These are phyloP conservation scores for Xylaria venustula DNA, from an alignment of 495 filamentous ascomycete species.

Conservation along the genomic window DNA sequence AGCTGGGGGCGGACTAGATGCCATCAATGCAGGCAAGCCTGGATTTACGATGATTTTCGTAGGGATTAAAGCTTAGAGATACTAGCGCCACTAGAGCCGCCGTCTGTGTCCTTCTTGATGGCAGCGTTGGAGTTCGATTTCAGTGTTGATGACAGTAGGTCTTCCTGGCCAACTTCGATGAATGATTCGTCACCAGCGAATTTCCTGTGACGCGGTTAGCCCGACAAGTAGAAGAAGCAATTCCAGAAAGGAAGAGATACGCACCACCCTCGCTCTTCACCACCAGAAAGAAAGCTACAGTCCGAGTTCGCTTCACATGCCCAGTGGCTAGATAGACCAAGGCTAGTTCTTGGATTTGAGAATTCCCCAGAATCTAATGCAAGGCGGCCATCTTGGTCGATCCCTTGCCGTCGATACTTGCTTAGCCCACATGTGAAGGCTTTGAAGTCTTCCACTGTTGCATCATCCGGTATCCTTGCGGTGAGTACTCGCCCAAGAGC, in stretches of 20 bases:
- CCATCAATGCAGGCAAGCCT: background rate
- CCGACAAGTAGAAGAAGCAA: conserved; percentile 16
- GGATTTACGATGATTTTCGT: background rate
- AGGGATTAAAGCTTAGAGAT: conserved; percentile 22
- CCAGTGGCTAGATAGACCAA: conserved; percentile 81
- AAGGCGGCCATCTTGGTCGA: conserved; percentile 9
- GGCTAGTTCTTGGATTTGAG: conserved; percentile 56
- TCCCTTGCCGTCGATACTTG: conserved; percentile 40
- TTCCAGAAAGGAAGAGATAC: conserved; percentile 33
- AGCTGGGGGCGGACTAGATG: background rate
- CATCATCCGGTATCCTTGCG: conserved; percentile 67
- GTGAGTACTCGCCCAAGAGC: conserved; percentile 79
- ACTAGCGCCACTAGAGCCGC: conserved; percentile 9
- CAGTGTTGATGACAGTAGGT: conserved; percentile 10
- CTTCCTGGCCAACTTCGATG: conserved; percentile 30
- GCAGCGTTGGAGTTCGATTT: conserved; percentile 2
- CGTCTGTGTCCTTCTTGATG: background rate
- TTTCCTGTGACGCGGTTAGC: conserved; percentile 50
- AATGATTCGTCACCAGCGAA: conserved; percentile 78
- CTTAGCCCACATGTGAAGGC: conserved; percentile 84
- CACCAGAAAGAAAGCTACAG: conserved; percentile 72
- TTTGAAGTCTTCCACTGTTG: conserved; percentile 71
- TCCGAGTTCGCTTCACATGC: conserved; percentile 75
- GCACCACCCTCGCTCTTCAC: conserved; percentile 88
- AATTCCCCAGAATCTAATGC: conserved; percentile 27